Base-by-base conservation (phyloP, 306 rosid species). In the Prunus fruticosa region DNA sequence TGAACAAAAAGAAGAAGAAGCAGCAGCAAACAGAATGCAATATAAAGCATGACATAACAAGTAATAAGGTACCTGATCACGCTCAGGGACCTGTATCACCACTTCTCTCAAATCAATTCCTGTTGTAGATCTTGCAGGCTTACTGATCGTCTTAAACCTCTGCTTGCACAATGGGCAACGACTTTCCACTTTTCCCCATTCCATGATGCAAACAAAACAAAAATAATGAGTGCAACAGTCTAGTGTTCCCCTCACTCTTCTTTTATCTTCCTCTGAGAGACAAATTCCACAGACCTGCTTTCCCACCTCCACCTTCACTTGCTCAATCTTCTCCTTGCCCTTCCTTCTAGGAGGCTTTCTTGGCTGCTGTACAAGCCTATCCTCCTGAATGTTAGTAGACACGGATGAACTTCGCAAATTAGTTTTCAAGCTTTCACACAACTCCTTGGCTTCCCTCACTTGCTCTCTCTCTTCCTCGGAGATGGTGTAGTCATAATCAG, bases 381-480 rank as follows among this genome's bases (percentile, higher is more conserved):
- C 74, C 73, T 84, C 96, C 81, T 69, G 80, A 80, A 70, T 80
- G 75, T 76, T 80, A 23, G 70, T 72, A 58, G 74, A 80, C 71
- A 74, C 64, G 58, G 86, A 79, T 65, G 95, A 81, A 74, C 85
- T 88, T 83, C 89, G 84, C 80, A 74, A 70, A 82, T 83, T 88
- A 64, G 77, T 79, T 81, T 82, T 79, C 78, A 84, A 76, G 62
- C 16, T 67, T 77, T 79, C 84, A 78, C 88, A 88, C 79, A 91
- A 82, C 85, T 80, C 82, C 84, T 60, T 75, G 45, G 98, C 97
- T 92, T 96, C 99, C 86, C 93, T 86, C 68, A 96, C 87, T 81
- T 92, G 98, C 81, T 92, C 96, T 78, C 96, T 96, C 83, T 96
- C 99, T 84, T 96, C 99, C 86, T 96, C 99, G n/a, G 99, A 96